Evolutionary conservation across 2,329 filamentous ascomycete genomes (phyloP).

Genomic region (Xenoacremonium recifei): DNA sequence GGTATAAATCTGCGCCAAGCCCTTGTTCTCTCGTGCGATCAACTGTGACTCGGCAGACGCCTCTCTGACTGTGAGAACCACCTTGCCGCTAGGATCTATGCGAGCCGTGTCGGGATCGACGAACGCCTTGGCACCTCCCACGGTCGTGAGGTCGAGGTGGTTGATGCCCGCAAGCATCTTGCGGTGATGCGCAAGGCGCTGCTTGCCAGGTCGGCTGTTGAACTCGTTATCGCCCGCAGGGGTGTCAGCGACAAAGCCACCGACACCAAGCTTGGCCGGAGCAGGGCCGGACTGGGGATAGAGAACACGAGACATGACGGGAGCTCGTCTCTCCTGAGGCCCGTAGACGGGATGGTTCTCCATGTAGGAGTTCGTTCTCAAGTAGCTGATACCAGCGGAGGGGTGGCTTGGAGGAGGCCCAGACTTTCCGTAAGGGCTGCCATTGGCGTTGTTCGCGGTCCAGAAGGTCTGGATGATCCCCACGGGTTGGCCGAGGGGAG

Average conservation of each 20-base stretch:
- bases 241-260: conserved; percentile 50
- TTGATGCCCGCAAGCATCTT: conserved; percentile 34
- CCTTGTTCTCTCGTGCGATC: conserved; percentile 46
- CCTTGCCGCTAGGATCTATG: conserved; percentile 49
- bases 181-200: conserved; percentile 16
- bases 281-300: conserved; percentile 37
- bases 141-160: conserved; percentile 44
- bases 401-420: conserved; percentile 62
- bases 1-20: conserved; percentile 33
- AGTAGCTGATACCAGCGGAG: conserved; percentile 61
- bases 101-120: conserved; percentile 43
- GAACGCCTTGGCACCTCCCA: conserved; percentile 56
- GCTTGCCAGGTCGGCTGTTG: conserved; percentile 28
- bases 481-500: conserved; percentile 43
- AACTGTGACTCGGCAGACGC: conserved; percentile 37
- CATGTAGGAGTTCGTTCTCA: conserved; percentile 53
- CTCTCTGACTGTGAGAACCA: conserved; percentile 44
- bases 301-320: conserved; percentile 52
- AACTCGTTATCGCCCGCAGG: conserved; percentile 43
- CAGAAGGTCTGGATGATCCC: conserved; percentile 26
- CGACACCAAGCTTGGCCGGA: conserved; percentile 50
- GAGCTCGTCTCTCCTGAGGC: conserved; percentile 50
- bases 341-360: conserved; percentile 63
- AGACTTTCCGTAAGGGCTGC: conserved; percentile 46
- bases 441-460: conserved; percentile 21